A percentile compares a stretch with the other conserved stretches of the same genome.
Conservation (phyloP, 2,329 filamentous ascomycete genomes). For the Curvularia spicifera region DNA sequence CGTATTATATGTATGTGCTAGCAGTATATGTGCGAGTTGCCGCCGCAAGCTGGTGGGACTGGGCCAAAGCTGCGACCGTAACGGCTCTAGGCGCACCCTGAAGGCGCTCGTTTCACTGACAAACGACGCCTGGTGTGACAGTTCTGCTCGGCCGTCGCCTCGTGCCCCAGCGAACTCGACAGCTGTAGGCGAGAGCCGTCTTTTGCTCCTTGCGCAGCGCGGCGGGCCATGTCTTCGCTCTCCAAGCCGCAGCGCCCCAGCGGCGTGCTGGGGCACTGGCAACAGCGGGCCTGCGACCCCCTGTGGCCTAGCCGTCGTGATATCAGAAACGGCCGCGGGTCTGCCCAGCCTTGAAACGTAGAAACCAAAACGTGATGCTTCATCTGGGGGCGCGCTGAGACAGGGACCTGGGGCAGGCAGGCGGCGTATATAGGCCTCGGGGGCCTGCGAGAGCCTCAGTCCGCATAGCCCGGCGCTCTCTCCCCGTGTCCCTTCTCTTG, state of each 20-base stretch:
- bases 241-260: not conserved
- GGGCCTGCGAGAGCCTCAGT: conserved; percentile 17
- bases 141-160: not conserved
- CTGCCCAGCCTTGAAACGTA: conserved; percentile 30
- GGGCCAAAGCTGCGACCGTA: conserved; percentile 11
- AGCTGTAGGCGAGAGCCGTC: too few relatives aligned
- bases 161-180: too few relatives aligned
- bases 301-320: conserved; percentile 8
- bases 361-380: conserved; percentile 32
- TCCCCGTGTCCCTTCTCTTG: conserved; percentile 1
- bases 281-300: conserved; percentile 10
- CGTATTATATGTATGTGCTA: not conserved
- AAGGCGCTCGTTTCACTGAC: conserved; percentile 12
- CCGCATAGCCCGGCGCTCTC: conserved; percentile 12
- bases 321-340: conserved; percentile 12
- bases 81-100: conserved; percentile 4
- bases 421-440: conserved; percentile 18
- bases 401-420: conserved; percentile 10
- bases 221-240: not conserved
- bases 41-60: conserved; percentile 15
- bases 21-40: not conserved
- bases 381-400: conserved; percentile 31
- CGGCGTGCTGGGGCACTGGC: not conserved
- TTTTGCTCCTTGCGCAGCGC: not conserved
- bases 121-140: conserved; percentile 1